Conservation (phyloP, 2,329 filamentous ascomycete genomes). For the Passalora sequoiae region DNA sequence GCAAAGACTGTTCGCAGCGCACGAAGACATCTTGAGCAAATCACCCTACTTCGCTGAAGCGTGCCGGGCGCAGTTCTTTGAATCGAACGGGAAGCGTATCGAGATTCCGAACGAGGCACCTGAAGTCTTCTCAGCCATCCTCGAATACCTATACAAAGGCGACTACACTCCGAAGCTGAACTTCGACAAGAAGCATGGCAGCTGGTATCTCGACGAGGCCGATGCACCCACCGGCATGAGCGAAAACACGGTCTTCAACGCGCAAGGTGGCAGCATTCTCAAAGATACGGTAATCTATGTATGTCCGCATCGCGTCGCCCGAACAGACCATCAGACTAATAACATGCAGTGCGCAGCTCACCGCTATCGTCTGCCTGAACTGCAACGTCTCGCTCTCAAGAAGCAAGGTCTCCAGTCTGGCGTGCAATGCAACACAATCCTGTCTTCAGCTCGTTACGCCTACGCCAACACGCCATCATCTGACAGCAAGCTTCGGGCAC, state of each 20-base stretch:
- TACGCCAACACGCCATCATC: conserved; percentile 84
- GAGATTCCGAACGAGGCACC: conserved; percentile 79
- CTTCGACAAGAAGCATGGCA: conserved; percentile 74
- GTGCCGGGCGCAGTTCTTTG: conserved; percentile 60
- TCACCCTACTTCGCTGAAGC: conserved; percentile 73
- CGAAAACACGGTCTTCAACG: conserved; percentile 66
- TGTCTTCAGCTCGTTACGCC: conserved; percentile 81
- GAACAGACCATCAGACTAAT: conserved; percentile 10
- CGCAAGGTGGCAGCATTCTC: conserved; percentile 62
- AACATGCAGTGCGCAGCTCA: conserved; percentile 64
- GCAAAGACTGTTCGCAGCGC: conserved; percentile 80
- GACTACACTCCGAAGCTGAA: conserved; percentile 83
- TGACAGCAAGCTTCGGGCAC: conserved; percentile 83
- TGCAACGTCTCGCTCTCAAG: conserved; percentile 76
- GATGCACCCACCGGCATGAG: conserved; percentile 43
- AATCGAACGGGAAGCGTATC: conserved; percentile 62
- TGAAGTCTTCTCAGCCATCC: conserved; percentile 81
- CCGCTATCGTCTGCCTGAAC: conserved; percentile 73
- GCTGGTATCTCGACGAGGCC: conserved; percentile 72
- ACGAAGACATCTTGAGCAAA: conserved; percentile 74
- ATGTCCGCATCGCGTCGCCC: conserved; percentile 25
- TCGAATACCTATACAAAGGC: conserved; percentile 90
- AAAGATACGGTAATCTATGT: conserved; percentile 85
- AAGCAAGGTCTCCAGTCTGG: conserved; percentile 87
- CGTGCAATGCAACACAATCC: conserved; percentile 77